Base-by-base conservation (phyloP, 2,329 filamentous ascomycete genomes). In the Fusarium drepaniforme region DNA sequence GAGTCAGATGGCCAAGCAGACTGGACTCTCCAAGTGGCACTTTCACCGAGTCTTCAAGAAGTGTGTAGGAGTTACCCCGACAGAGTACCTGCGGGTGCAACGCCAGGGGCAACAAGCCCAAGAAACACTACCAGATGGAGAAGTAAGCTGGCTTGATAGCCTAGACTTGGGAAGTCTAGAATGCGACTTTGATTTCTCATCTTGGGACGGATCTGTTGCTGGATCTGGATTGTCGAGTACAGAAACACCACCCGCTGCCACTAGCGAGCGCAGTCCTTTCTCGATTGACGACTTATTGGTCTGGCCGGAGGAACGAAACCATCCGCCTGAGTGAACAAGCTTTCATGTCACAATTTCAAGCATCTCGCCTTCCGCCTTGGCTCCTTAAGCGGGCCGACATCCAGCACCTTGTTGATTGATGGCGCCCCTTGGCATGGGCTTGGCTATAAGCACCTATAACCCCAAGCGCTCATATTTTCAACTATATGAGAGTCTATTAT, bases 41-140 rank as follows among this genome's bases (percentile, higher is more conserved):
- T 89, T 91, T 61, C 88, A 90, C 75, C 86, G 89, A 28, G 85
- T 89, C 6, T 91, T 91, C 77, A 91, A 90, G 80, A 86, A 86
- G 76, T 85, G 85, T 51, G 86, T 85, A 18, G 88, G 89, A 9
- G 67, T 87, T 49, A 90, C 89, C 51, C 84, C 84, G 15, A 75
- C 71, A 9, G 82, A 82, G 73, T 85, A 81, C 60, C 58, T 83
- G 60, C 74, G 77, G 44, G 56, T 70, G 49, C 73, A 78, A 60
- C 75, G 70, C 37, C 64, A 62, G 42, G 64, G 64, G 30, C 61
- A 71, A 23, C 23, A 40, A 3, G 25, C 28, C n/a, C 65, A 62
- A 9, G 62, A 61, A n/a, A 60, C 57, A 15, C 5, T 40, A 6
- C 25, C 66, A 40, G 59, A 46, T 21, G 61, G 21, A 35, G 66